Evolutionary conservation across 176 grass and related monocot genomes (phyloP).

Genomic region (Raddia distichophylla): DNA sequence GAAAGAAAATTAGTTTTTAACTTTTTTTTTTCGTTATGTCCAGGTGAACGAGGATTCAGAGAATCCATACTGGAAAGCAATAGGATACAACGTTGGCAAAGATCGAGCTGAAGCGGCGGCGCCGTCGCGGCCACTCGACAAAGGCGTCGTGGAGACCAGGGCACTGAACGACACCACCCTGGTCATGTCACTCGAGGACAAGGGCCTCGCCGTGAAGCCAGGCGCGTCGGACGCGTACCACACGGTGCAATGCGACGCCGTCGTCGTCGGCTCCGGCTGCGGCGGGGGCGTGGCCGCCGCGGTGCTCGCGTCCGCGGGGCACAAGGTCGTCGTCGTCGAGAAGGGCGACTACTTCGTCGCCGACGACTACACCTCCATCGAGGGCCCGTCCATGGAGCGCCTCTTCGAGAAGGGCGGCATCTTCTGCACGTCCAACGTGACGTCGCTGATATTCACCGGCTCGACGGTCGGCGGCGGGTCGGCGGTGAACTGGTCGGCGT

Average conservation of each 20-base stretch:
- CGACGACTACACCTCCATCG: constrained; percentile 74
- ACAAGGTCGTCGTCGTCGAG: constrained; percentile 88
- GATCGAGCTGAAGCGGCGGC: neutral
- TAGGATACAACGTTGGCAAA: constrained; percentile 60
- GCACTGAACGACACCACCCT: constrained; percentile 53
- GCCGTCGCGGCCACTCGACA: constrained; percentile 52
- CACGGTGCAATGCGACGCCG: constrained; percentile 66
- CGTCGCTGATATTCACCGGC: constrained; percentile 62
- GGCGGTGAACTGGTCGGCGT: constrained; percentile 93
- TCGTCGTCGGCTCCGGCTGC: constrained; percentile 86
- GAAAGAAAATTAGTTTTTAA: neutral
- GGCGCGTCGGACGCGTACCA: constrained; percentile 27
- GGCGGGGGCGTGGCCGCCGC: constrained; percentile 82
- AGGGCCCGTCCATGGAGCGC: constrained; percentile 69
- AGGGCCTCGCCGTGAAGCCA: constrained; percentile 53
- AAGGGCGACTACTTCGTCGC: constrained; percentile 80
- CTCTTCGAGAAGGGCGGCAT: constrained; percentile 70
- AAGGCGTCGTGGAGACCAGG: constrained; percentile 64
- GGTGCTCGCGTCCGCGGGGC: constrained; percentile 68
- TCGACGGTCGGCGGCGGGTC: constrained; percentile 89
- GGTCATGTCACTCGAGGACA: constrained; percentile 52
- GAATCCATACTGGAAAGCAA: constrained; percentile 73
- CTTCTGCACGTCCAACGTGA: constrained; percentile 56
- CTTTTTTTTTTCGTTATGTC: neutral
- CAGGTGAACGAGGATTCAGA: constrained; percentile 69